These are phyloP conservation scores for Kwoniella bestiolae DNA, from an alignment of 768 basidiomycete genomes.

Conservation along the genomic window DNA sequence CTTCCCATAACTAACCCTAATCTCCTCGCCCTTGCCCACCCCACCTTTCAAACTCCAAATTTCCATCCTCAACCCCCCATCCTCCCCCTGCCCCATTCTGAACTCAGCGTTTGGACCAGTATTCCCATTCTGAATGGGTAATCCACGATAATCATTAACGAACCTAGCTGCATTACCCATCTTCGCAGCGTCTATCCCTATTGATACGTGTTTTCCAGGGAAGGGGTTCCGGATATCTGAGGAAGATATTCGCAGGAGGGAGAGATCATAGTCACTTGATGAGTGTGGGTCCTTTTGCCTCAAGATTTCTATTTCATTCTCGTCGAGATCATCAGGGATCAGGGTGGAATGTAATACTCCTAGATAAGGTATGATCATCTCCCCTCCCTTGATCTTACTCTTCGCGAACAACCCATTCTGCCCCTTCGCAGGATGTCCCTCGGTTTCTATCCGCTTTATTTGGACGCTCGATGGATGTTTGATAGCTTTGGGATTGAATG, in stretches of 20 bases:
- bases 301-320: not conserved
- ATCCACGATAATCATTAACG: constrained; percentile 86
- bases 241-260: constrained; percentile 60
- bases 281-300: constrained; percentile 28
- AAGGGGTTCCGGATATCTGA: constrained; percentile 38
- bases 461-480: constrained; percentile 59
- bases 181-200: constrained; percentile 73
- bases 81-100: constrained; percentile 40
- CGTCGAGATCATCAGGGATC: constrained; percentile 60
- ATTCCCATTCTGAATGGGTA: constrained; percentile 61
- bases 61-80: constrained; percentile 71
- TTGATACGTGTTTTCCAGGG: constrained; percentile 59
- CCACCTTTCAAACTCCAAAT: constrained; percentile 65
- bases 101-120: constrained; percentile 52
- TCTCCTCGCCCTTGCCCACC: constrained; percentile 79
- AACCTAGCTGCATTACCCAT: constrained; percentile 89
- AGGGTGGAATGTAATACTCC: constrained; percentile 79
- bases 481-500: constrained; percentile 27
- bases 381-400: constrained; percentile 69
- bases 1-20: constrained; percentile 87
- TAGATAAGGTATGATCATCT: constrained; percentile 77
- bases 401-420: constrained; percentile 81
- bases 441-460: constrained; percentile 64
- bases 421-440: constrained; percentile 72
- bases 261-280: constrained; percentile 77